phyloP scores from a whole-genome alignment of 2,329 filamentous ascomycete genomes.

The Mariannaea sp. region DNA sequence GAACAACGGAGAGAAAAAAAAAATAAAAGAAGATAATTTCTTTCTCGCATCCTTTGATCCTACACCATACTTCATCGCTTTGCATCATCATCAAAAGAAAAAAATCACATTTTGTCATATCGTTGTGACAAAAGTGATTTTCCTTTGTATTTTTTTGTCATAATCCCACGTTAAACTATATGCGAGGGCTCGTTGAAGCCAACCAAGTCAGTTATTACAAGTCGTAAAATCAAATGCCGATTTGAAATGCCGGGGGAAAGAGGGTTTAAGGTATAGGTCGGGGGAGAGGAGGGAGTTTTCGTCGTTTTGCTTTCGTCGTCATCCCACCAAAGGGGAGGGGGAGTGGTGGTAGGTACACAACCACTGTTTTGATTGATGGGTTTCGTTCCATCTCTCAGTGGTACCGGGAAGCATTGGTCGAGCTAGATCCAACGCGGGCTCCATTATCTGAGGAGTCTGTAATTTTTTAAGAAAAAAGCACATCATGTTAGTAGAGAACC shows the following conservation, averaged over 20 bases:
- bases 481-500: constrained; percentile 27
- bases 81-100: constrained; percentile 46
- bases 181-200: constrained; percentile 34
- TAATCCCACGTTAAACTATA: constrained; percentile 41
- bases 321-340: too few relatives aligned
- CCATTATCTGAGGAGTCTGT: constrained; percentile 52
- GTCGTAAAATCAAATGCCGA: constrained; percentile 43
- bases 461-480: too few relatives aligned
- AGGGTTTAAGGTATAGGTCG: too few relatives aligned
- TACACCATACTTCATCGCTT: constrained; percentile 46
- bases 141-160: too few relatives aligned
- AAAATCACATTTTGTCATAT: constrained; percentile 19
- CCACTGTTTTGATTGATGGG: too few relatives aligned
- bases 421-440: constrained; percentile 44
- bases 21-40: too few relatives aligned
- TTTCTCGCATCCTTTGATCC: constrained; percentile 49
- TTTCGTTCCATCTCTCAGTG: constrained; percentile 41
- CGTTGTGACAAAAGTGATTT: too few relatives aligned
- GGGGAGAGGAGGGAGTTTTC: too few relatives aligned
- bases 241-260: constrained; percentile 32
- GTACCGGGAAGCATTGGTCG: constrained; percentile 44
- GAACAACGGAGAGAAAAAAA: too few relatives aligned
- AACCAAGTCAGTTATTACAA: constrained; percentile 45
- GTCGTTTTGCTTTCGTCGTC: constrained; percentile 38
- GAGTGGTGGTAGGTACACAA: too few relatives aligned